phyloP scores from a whole-genome alignment of 345 rosid species.

The Eucalyptus paniculata region DNA sequence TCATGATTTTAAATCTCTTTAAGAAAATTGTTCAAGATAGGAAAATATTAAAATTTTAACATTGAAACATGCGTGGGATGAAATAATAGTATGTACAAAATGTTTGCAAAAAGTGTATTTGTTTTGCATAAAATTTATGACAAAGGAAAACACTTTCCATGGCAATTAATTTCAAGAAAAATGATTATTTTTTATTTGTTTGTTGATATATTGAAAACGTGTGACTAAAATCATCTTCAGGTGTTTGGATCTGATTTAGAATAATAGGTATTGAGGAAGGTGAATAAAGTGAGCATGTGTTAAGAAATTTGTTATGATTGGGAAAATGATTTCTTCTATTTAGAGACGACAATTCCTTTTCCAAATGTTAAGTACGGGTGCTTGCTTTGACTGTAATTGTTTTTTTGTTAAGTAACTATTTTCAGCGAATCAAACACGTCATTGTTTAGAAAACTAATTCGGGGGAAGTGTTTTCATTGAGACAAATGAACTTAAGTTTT shows the following conservation, averaged over 20 bases:
- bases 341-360: background rate
- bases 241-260: background rate
- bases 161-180: background rate
- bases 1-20: too few relatives aligned
- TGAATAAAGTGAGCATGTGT: background rate
- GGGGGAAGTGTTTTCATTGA: too few relatives aligned
- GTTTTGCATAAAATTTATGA: background rate
- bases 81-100: too few relatives aligned
- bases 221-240: background rate
- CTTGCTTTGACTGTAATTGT: background rate
- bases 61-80: too few relatives aligned
- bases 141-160: background rate
- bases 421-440: too few relatives aligned
- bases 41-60: too few relatives aligned
- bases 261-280: background rate
- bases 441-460: too few relatives aligned
- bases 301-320: background rate
- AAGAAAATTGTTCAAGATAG: too few relatives aligned
- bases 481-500: background rate
- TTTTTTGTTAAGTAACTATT: too few relatives aligned
- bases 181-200: too few relatives aligned
- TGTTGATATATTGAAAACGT: too few relatives aligned
- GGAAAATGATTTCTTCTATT: background rate
- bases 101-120: too few relatives aligned
- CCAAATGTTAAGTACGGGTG: background rate